A percentile compares a stretch with the other conserved stretches of the same genome.
phyloP scores from a whole-genome alignment of 192 early-diverging fungal species.

The Entomortierella chlamydospora region DNA sequence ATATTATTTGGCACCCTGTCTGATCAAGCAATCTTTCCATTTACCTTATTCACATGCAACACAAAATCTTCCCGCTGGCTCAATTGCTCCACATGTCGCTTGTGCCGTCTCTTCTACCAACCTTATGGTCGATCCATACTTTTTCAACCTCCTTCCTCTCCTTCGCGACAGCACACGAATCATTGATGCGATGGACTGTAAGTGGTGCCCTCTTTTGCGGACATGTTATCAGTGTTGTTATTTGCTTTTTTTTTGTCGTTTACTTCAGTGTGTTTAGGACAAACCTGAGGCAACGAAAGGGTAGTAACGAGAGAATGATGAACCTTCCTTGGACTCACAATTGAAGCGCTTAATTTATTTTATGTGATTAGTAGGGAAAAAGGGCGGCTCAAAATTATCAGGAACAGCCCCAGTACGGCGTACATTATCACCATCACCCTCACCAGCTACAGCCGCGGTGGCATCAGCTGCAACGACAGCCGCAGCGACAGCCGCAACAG shows the following conservation, averaged over 20 bases:
- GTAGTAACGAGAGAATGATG: background rate
- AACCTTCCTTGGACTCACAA: background rate
- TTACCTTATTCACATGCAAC: too few relatives aligned
- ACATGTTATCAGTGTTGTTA: too few relatives aligned
- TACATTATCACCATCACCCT: conserved; percentile 27
- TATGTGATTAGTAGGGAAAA: conserved; percentile 24
- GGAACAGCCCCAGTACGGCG: conserved; percentile 21
- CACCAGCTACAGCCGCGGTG: conserved; percentile 16
- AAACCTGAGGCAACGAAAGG: too few relatives aligned
- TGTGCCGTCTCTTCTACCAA: too few relatives aligned
- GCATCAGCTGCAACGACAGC: conserved; percentile 11
- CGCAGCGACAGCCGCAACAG: conserved; percentile 4
- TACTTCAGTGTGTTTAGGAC: background rate
- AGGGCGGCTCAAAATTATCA: conserved; percentile 20
- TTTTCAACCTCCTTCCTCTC: background rate
- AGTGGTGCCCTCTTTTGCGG: conserved; percentile 1
- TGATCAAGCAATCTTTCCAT: too few relatives aligned
- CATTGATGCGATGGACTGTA: conserved; percentile 40
- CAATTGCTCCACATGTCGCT: too few relatives aligned
- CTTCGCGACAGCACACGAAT: conserved; percentile 28
- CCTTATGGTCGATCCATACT: too few relatives aligned
- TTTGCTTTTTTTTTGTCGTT: too few relatives aligned
- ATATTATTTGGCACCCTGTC: background rate
- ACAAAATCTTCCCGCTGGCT: too few relatives aligned
- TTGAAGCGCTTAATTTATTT: background rate